phyloP scores from a whole-genome alignment of 345 rosid species.

The Eucalyptus decipiens region DNA sequence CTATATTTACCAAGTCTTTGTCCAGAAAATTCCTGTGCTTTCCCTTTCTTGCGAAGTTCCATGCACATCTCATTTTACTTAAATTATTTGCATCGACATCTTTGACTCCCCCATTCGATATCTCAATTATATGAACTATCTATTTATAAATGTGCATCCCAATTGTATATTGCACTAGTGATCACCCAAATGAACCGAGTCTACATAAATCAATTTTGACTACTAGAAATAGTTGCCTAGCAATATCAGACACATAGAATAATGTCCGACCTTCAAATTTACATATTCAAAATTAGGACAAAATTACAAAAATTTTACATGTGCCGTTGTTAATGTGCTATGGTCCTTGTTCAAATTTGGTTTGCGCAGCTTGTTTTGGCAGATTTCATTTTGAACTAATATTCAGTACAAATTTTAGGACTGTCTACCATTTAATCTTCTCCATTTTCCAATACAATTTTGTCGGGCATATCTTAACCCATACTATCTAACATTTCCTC shows the following conservation, averaged over 20 bases:
- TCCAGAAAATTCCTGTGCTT: too few relatives aligned
- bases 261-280: background rate
- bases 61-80: too few relatives aligned
- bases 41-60: too few relatives aligned
- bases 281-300: background rate
- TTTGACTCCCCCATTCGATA: too few relatives aligned
- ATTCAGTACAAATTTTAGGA: background rate
- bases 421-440: background rate
- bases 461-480: background rate
- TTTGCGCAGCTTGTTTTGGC: background rate
- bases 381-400: background rate
- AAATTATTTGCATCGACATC: too few relatives aligned
- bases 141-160: background rate
- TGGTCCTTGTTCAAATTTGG: background rate
- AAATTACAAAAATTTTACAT: background rate
- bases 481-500: background rate
- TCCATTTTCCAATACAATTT: background rate
- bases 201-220: background rate
- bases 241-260: background rate
- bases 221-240: background rate
- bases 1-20: too few relatives aligned
- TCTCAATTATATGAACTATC: too few relatives aligned
- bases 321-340: background rate
- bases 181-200: background rate
- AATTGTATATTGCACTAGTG: background rate